Evolutionary conservation across 1,139 yeast species (phyloP).

Genomic region (Arxiozyma slooffiae): DNA sequence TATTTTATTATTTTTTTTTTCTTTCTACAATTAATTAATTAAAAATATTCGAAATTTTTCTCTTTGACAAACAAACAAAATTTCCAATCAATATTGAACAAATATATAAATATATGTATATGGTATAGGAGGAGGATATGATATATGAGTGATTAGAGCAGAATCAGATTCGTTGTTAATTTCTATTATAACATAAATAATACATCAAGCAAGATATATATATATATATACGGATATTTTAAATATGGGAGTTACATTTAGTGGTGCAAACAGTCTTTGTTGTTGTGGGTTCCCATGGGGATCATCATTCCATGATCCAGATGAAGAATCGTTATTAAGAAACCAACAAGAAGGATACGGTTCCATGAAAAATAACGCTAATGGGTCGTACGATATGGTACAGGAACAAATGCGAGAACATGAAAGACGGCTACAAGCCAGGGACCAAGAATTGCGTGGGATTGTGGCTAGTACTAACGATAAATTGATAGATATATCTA

Average conservation of each 20-base stretch:
- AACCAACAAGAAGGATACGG: conserved; percentile 29
- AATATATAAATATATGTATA: too few species aligned
- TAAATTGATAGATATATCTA: conserved; percentile 29
- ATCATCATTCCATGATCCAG: conserved; percentile 11
- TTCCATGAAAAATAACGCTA: conserved; percentile 13
- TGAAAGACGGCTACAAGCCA: conserved; percentile 21
- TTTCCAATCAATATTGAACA: too few species aligned
- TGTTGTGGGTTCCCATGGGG: conserved; percentile 10
- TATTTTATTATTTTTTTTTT: too few species aligned
- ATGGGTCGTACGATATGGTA: conserved; percentile 12
- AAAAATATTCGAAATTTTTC: too few species aligned
- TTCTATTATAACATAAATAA: neutral
- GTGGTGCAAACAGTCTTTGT: conserved; percentile 11
- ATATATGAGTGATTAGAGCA: too few species aligned
- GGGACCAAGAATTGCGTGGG: conserved; percentile 32
- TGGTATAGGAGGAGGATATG: too few species aligned
- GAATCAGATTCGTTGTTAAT: neutral
- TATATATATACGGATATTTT: neutral
- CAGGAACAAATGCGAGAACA: conserved; percentile 27
- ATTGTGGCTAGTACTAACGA: conserved; percentile 35
- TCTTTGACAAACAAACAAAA: neutral
- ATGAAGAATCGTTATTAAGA: conserved; percentile 22
- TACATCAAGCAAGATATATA: neutral
- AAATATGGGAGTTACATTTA: conserved; percentile 20
- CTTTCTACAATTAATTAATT: too few species aligned